Evolutionary conservation across 139 green algal genomes (phyloP).

Genomic region (Chlorella vulgaris): DNA sequence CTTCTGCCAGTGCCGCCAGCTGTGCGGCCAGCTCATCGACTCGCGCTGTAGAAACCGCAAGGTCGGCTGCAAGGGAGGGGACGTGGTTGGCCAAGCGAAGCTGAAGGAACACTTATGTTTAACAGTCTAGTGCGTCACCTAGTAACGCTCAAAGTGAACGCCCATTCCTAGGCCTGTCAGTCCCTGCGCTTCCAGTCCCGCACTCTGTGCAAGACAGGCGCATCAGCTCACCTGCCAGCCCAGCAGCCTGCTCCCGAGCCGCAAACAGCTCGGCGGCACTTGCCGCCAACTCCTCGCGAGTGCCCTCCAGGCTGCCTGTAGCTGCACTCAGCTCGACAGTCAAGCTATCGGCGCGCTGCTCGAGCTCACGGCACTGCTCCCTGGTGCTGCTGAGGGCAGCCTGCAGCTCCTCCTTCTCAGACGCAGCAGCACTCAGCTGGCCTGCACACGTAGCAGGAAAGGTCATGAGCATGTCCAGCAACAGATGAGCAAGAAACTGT

Average conservation of each 20-base stretch:
- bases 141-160: too few species aligned
- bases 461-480: background rate
- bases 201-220: background rate
- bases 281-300: constrained; percentile 8
- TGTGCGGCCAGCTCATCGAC: constrained; percentile 5
- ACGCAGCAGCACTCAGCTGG: constrained; percentile 19
- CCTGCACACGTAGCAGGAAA: constrained; percentile 10
- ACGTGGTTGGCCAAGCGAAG: too few species aligned
- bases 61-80: too few species aligned
- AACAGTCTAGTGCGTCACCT: too few species aligned
- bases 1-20: constrained; percentile 19
- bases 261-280: background rate
- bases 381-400: background rate
- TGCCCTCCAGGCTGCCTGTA: background rate
- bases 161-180: too few species aligned
- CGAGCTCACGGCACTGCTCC: background rate
- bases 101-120: too few species aligned
- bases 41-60: too few species aligned
- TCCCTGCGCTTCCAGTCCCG: too few species aligned
- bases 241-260: background rate
- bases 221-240: background rate
- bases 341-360: background rate
- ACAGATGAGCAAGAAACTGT: background rate
- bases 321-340: constrained; percentile 14
- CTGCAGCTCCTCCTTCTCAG: constrained; percentile 20